A percentile compares a stretch with the other conserved stretches of the same genome.
Evolutionary conservation across 2,329 filamentous ascomycete genomes (phyloP).

Genomic region (Hymenoscyphus fructigenus): DNA sequence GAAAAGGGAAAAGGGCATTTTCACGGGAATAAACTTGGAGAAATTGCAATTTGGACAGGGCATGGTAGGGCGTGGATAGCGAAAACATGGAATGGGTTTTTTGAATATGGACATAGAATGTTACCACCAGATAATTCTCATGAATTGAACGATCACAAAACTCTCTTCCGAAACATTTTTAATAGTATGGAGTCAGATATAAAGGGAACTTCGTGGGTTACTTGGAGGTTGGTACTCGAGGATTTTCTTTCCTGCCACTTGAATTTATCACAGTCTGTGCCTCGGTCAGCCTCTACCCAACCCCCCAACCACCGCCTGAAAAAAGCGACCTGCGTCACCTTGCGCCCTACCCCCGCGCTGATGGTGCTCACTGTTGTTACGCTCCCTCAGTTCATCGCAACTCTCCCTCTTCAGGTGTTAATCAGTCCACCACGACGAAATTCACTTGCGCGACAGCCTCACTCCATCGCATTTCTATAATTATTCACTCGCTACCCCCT

Average conservation of each 20-base stretch:
- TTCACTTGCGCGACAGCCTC: neutral
- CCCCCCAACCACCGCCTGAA: constrained; percentile 6
- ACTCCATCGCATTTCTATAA: neutral
- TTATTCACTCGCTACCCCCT: neutral
- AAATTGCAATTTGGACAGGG: neutral
- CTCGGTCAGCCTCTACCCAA: neutral
- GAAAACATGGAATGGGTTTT: constrained; percentile 2
- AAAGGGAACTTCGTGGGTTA: neutral
- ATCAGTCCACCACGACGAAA: neutral
- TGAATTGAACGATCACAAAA: neutral
- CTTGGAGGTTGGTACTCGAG: neutral
- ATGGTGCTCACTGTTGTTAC: neutral
- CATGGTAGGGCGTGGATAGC: neutral
- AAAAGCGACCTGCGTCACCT: constrained; percentile 8
- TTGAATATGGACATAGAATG: neutral
- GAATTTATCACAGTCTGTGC: neutral
- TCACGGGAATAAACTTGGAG: neutral
- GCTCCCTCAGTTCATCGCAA: too few relatives aligned
- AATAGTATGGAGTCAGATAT: neutral
- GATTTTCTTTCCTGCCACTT: neutral
- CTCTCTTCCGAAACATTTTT: neutral
- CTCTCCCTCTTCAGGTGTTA: neutral
- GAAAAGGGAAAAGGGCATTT: constrained; percentile 5
- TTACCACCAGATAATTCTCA: neutral
- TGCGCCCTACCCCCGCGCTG: constrained; percentile 2